Conservation (phyloP, 108 stramenopile genomes). For the Ochromonas danica region DNA sequence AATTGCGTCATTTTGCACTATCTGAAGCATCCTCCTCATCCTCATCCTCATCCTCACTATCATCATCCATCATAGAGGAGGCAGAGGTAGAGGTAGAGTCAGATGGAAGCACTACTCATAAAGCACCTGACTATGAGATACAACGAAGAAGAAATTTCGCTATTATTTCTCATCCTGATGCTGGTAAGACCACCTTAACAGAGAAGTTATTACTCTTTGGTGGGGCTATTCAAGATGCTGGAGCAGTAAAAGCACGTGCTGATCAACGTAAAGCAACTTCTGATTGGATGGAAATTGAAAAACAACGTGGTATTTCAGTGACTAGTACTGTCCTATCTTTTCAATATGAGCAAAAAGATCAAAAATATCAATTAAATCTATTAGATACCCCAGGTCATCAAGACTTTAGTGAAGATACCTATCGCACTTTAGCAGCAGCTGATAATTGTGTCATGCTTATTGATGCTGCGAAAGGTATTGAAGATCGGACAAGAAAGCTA, state of each 20-base stretch:
- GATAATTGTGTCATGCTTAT: conserved; percentile 93
- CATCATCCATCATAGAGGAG: no score
- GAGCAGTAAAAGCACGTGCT: conserved; percentile 65
- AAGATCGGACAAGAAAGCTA: conserved; percentile 88
- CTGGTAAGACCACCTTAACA: conserved; percentile 94
- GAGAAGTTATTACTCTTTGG: conserved; percentile 85
- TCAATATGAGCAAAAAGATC: conserved; percentile 63
- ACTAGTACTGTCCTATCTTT: conserved; percentile 85
- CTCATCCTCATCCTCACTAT: no score
- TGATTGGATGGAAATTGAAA: conserved; percentile 94
- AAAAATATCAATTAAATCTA: conserved; percentile 43
- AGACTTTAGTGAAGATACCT: conserved; percentile 91
- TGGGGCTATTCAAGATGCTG: conserved; percentile 88
- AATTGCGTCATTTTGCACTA: no score
- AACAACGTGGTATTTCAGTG: conserved; percentile 85
- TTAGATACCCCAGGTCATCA: conserved; percentile 84
- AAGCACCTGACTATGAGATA: conserved; percentile 58
- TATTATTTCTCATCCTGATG: conserved; percentile 93
- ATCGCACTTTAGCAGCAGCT: conserved; percentile 85
- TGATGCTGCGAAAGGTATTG: conserved; percentile 89
- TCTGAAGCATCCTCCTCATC: no score
- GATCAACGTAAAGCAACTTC: conserved; percentile 61
- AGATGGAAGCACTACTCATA: no score
- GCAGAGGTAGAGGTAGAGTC: no score
- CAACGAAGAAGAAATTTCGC: conserved; percentile 82